Evolutionary conservation across 805 yeast genomes (phyloP).

Genomic region (Wickerhamomyces xylosicus): DNA sequence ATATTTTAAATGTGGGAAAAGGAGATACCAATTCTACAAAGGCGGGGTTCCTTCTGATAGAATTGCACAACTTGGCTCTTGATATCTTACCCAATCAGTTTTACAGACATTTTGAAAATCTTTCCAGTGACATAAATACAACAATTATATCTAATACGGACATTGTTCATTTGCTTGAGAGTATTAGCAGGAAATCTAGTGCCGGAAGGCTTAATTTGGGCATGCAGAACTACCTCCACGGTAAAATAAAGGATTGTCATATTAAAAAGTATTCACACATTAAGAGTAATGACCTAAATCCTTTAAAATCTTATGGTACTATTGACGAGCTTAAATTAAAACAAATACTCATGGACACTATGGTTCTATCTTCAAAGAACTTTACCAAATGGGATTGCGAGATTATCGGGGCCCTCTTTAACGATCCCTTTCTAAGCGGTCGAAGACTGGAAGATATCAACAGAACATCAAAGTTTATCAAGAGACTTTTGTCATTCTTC

Average conservation of each 20-base stretch:
- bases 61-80: conserved; percentile 44
- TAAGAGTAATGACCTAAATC: background rate
- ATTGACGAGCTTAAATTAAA: conserved; percentile 60
- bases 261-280: conserved; percentile 9
- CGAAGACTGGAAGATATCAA: conserved; percentile 67
- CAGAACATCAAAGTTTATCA: conserved; percentile 75
- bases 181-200: conserved; percentile 27
- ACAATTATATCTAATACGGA: conserved; percentile 7
- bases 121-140: background rate
- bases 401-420: conserved; percentile 56
- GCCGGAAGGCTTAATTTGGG: conserved; percentile 28
- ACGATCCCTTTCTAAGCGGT: conserved; percentile 73
- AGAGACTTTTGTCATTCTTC: conserved; percentile 74
- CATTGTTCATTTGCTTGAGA: conserved; percentile 39
- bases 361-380: conserved; percentile 68
- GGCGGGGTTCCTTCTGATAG: conserved; percentile 55
- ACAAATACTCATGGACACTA: conserved; percentile 53
- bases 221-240: conserved; percentile 16
- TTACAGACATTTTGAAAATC: conserved; percentile 9
- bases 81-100: conserved; percentile 43
- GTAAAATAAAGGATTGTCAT: too few relatives aligned
- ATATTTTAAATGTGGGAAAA: conserved; percentile 29
- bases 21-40: conserved; percentile 42
- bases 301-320: conserved; percentile 4
- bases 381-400: conserved; percentile 86